phyloP scores from a whole-genome alignment of 495 filamentous ascomycete genomes.

The Staphylotrichum longicolle region DNA sequence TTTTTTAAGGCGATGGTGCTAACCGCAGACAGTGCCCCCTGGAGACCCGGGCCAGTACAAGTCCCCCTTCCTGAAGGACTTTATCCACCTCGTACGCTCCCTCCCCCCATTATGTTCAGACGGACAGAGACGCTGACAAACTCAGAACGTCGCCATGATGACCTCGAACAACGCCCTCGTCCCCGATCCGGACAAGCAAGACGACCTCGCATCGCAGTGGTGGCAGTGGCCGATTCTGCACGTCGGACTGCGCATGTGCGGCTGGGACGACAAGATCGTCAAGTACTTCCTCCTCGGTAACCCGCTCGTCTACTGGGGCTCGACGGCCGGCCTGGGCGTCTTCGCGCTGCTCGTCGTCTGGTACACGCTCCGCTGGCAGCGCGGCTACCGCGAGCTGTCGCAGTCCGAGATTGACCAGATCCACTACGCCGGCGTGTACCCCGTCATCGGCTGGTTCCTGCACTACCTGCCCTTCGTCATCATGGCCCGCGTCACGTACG shows the following conservation, averaged over 20 bases:
- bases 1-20: constrained; percentile 9
- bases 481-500: constrained; percentile 98
- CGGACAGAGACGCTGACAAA: constrained; percentile 12
- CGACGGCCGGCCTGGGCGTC: constrained; percentile 69
- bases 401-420: constrained; percentile 82
- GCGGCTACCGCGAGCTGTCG: constrained; percentile 83
- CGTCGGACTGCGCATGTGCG: constrained; percentile 96
- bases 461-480: constrained; percentile 94
- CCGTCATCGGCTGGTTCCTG: constrained; percentile 88
- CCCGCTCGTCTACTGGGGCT: constrained; percentile 93
- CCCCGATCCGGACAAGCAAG: constrained; percentile 97
- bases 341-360: constrained; percentile 71
- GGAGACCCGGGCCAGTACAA: constrained; percentile 91
- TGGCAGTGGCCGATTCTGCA: constrained; percentile 98
- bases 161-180: constrained; percentile 98
- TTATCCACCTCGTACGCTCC: constrained; percentile 68
- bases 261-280: constrained; percentile 91
- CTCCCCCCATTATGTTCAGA: not conserved
- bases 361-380: constrained; percentile 95
- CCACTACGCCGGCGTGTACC: constrained; percentile 90
- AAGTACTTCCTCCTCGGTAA: constrained; percentile 99
- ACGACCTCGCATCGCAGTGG: constrained; percentile 92
- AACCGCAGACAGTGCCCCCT: constrained; percentile 67
- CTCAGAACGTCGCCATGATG: constrained; percentile 95
- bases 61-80: constrained; percentile 94